Evolutionary conservation across 2,329 filamentous ascomycete genomes (phyloP).

Genomic region (Verticillium alfalfae): DNA sequence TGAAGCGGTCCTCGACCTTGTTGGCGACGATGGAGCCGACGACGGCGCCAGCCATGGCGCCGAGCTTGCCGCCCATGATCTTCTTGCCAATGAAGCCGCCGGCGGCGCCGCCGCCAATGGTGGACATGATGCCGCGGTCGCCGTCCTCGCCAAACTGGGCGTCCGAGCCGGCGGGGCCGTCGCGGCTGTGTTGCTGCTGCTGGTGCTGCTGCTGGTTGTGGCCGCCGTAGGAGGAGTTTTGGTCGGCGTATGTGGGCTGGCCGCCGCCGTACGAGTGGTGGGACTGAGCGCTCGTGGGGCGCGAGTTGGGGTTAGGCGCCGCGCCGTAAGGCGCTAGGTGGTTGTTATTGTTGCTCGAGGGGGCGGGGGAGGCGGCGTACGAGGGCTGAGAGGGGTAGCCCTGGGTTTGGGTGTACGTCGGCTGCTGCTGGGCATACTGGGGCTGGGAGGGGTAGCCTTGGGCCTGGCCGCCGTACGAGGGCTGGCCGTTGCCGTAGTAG

Average conservation of each 20-base stretch:
- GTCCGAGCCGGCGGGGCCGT: slow-evolving; percentile 8
- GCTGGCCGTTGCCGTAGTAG: slow-evolving; percentile 13
- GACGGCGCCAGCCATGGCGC: slow-evolving; percentile 45
- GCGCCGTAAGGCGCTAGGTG: slow-evolving; percentile 1
- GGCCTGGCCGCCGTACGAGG: neutral
- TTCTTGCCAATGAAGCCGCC: slow-evolving; percentile 51
- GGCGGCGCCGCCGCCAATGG: slow-evolving; percentile 44
- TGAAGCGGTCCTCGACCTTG: slow-evolving; percentile 37
- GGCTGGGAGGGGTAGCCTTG: slow-evolving; percentile 4
- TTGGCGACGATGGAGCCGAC: slow-evolving; percentile 53
- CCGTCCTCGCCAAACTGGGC: slow-evolving; percentile 25
- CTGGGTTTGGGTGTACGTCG: neutral
- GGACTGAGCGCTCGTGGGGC: slow-evolving; percentile 4
- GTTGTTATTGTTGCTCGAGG: neutral
- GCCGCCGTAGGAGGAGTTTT: neutral
- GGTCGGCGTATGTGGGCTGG: neutral
- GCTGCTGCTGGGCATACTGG: slow-evolving; percentile 7
- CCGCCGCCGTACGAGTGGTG: slow-evolving; percentile 4
- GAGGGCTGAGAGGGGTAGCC: slow-evolving; percentile 3
- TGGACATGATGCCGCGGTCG: slow-evolving; percentile 50
- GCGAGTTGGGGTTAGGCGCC: neutral
- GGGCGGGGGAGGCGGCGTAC: neutral
- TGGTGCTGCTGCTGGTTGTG: neutral
- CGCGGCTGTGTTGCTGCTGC: neutral
- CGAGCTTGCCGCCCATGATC: slow-evolving; percentile 46